These are phyloP conservation scores for Phallus indusiatus DNA, from an alignment of 768 basidiomycete species.

Conservation along the genomic window DNA sequence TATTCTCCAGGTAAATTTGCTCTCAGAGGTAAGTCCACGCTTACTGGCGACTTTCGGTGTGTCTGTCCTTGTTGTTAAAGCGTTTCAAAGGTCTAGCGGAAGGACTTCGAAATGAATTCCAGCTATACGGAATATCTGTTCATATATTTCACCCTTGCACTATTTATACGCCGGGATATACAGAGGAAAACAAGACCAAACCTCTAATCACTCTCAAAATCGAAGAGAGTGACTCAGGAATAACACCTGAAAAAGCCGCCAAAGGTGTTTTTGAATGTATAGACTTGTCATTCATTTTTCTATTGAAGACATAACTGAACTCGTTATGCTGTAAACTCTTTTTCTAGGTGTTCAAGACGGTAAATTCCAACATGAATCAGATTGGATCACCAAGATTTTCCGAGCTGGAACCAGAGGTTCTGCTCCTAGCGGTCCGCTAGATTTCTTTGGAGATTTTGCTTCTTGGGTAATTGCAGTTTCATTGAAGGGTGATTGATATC, in stretches of 20 bases:
- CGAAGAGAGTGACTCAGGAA: conserved; percentile 60
- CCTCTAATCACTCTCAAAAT: conserved; percentile 67
- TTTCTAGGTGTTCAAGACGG: conserved; percentile 54
- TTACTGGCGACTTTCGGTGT: not conserved
- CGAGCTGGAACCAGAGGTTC: conserved; percentile 57
- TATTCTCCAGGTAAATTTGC: conserved; percentile 86
- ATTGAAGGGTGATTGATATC: not conserved
- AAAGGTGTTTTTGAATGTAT: conserved; percentile 48
- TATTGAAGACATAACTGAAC: too few species aligned
- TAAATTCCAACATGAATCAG: conserved; percentile 65
- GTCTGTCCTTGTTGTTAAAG: not conserved
- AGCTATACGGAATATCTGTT: conserved; percentile 66
- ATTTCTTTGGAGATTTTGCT: conserved; percentile 34
- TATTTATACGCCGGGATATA: conserved; percentile 69
- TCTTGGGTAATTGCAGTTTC: conserved; percentile 25
- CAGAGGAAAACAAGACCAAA: conserved; percentile 68
- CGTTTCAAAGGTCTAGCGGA: conserved; percentile 72
- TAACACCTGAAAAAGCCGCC: conserved; percentile 58
- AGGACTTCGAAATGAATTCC: conserved; percentile 66
- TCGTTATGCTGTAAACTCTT: too few species aligned
- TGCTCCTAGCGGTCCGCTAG: conserved; percentile 52
- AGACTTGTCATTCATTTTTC: conserved; percentile 5
- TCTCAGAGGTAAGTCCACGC: conserved; percentile 48
- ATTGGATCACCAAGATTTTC: conserved; percentile 60
- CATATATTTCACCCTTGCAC: conserved; percentile 80